Base-by-base conservation (phyloP, 768 basidiomycete species). In the Russula earlei region DNA sequence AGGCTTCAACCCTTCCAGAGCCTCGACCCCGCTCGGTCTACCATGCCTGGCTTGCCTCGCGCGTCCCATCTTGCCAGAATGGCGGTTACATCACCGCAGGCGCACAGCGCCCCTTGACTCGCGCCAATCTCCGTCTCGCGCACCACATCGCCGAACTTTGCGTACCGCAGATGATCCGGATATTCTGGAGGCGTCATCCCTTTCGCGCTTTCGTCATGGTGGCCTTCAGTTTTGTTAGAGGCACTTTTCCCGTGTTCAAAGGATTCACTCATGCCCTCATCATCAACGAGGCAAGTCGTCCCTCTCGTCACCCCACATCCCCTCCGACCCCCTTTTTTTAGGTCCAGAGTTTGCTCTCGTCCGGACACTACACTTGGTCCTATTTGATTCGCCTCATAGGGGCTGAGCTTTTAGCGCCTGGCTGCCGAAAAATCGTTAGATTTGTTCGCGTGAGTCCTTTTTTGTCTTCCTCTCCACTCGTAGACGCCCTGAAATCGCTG, bases 251-350 rank as follows among this genome's bases (percentile, higher is more conserved):
- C 34, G 89, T 87, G 10, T 85, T 86, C 69, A 80, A 86, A 70
- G 84, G 86, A 59, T 91, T 88, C 73, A 89, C 89, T 9, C 89
- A 91, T 71, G 87, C 87, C 52, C 70, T 87, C 68, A 86, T 91
- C 62, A 82, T 91, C 61, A 84, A 91, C 70, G 87, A 91, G 79
- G 88, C 85, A 51, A 33, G 82, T 68, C 51, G 3, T 6, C 4
- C 6, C 9, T 8, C 42, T 36, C 49, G 2, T 12, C 37, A 4
- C 24, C 15, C 24, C 8, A 0, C 22, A 29, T 20, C 44, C 6
- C 14, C 36, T 40, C 41, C 22, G 40, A 34, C n/a, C 25, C 24
- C 57, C 52, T 55, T 41, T 55, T n/a, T 56, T 43, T 65, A 91
- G 88, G 70, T 91, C 42, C 88, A 89, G 65, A 71, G 76, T 44